Conservation (phyloP, 805 yeast genomes). For the Candida cerambycidarum region DNA sequence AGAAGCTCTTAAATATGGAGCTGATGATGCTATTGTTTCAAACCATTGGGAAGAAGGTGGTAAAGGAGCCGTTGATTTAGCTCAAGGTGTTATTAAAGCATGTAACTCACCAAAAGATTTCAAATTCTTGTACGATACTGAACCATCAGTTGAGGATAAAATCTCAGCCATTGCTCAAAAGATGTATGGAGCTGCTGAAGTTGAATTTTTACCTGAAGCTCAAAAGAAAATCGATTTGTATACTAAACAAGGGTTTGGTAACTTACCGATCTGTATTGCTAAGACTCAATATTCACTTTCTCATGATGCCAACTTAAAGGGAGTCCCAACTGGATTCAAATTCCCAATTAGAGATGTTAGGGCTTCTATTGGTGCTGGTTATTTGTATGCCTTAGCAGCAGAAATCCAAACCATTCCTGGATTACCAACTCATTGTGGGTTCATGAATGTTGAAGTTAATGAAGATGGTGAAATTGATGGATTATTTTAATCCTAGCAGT, state of each 20-base stretch:
- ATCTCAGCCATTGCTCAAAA: slow-evolving; percentile 65
- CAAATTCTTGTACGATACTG: slow-evolving; percentile 60
- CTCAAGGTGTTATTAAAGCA: slow-evolving; percentile 66
- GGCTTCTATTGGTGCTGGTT: slow-evolving; percentile 95
- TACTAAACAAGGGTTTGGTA: slow-evolving; percentile 83
- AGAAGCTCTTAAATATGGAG: slow-evolving; percentile 75
- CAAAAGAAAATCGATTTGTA: slow-evolving; percentile 76
- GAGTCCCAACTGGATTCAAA: slow-evolving; percentile 91
- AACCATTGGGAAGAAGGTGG: slow-evolving; percentile 92
- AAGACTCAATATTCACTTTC: slow-evolving; percentile 96
- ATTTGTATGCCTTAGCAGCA: slow-evolving; percentile 93
- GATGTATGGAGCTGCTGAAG: slow-evolving; percentile 90
- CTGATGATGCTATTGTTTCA: slow-evolving; percentile 72
- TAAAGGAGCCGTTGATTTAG: slow-evolving; percentile 72
- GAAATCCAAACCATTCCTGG: slow-evolving; percentile 98
- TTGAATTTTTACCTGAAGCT: slow-evolving; percentile 83
- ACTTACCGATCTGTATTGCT: slow-evolving; percentile 94
- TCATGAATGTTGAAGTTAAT: slow-evolving; percentile 94
- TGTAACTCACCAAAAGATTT: slow-evolving; percentile 47
- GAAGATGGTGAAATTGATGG: slow-evolving; percentile 90
- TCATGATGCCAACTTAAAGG: slow-evolving; percentile 89
- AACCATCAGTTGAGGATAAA: slow-evolving; percentile 66
- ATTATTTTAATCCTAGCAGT: slow-evolving; percentile 32
- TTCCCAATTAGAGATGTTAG: slow-evolving; percentile 94
- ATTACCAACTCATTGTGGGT: slow-evolving; percentile 92